Percentiles rank a stretch among this genome's conserved stretches.
These are phyloP conservation scores for Coemansia sp. DNA, from an alignment of 192 early-diverging fungal species.

Conservation along the genomic window DNA sequence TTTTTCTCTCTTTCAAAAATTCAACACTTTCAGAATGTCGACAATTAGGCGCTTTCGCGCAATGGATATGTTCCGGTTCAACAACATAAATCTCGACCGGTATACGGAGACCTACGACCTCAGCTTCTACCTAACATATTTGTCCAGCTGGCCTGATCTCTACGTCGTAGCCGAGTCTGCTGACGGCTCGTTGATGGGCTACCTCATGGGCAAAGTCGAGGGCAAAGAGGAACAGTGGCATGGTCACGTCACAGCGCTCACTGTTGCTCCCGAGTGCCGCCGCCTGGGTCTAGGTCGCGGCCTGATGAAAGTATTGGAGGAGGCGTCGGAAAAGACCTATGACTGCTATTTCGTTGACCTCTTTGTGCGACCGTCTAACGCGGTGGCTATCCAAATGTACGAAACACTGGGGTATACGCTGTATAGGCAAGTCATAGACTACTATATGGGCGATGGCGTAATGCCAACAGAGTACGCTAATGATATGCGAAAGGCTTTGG, in stretches of 20 bases:
- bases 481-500: slow-evolving; percentile 95
- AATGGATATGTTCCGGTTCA: slow-evolving; percentile 92
- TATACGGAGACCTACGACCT: slow-evolving; percentile 97
- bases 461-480: slow-evolving; percentile 82
- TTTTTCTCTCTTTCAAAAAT: neutral
- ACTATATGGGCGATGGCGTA: slow-evolving; percentile 73
- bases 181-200: slow-evolving; percentile 72
- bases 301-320: slow-evolving; percentile 89
- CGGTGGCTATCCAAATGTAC: slow-evolving; percentile 92
- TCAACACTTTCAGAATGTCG: slow-evolving; percentile 33
- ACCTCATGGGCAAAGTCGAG: slow-evolving; percentile 96
- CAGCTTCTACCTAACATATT: slow-evolving; percentile 90
- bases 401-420: slow-evolving; percentile 88
- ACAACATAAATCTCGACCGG: slow-evolving; percentile 93
- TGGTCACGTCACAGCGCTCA: slow-evolving; percentile 97
- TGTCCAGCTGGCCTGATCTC: slow-evolving; percentile 92
- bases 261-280: slow-evolving; percentile 94
- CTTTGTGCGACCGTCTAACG: slow-evolving; percentile 92
- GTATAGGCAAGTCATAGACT: slow-evolving; percentile 83
- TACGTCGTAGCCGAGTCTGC: slow-evolving; percentile 83
- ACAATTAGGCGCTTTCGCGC: slow-evolving; percentile 70
- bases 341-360: slow-evolving; percentile 80
- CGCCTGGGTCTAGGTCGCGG: slow-evolving; percentile 85
- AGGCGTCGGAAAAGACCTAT: slow-evolving; percentile 88
- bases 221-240: slow-evolving; percentile 89